These are phyloP conservation scores for Metschnikowia chrysomelidarum DNA, from an alignment of 805 yeast species.

Conservation along the genomic window DNA sequence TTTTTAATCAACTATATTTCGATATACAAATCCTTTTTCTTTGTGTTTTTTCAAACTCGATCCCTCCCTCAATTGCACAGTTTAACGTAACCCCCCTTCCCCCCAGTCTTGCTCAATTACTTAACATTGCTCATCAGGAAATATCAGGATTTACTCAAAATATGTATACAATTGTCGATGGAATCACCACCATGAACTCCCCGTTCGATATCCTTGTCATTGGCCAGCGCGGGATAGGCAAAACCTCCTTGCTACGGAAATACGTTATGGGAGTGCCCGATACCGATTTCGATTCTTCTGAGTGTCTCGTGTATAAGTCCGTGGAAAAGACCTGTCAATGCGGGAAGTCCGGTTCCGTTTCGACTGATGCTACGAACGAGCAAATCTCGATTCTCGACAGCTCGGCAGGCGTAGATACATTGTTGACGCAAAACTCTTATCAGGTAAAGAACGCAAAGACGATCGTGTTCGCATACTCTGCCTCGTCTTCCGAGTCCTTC, in stretches of 20 bases:
- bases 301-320: conserved; percentile 10
- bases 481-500: conserved; percentile 27
- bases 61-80: too few relatives aligned
- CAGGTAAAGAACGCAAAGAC: conserved; percentile 32
- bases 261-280: conserved; percentile 12
- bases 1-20: too few relatives aligned
- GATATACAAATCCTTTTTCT: too few relatives aligned
- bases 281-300: conserved; percentile 12
- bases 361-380: conserved; percentile 8
- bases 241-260: conserved; percentile 16
- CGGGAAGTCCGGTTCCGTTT: background rate
- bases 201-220: conserved; percentile 18
- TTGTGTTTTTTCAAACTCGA: too few relatives aligned
- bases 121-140: too few relatives aligned
- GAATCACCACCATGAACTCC: conserved; percentile 13
- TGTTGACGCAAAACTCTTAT: conserved; percentile 24
- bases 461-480: conserved; percentile 31
- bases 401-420: conserved; percentile 24
- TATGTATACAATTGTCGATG: conserved; percentile 14
- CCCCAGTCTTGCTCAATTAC: too few relatives aligned
- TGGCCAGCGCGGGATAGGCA: conserved; percentile 18
- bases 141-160: too few relatives aligned
- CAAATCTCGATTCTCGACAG: conserved; percentile 36
- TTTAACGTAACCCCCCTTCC: too few relatives aligned
- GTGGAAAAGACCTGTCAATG: conserved; percentile 7